Conservation (phyloP, 768 basidiomycete genomes). For the Amanita polypyramis region DNA sequence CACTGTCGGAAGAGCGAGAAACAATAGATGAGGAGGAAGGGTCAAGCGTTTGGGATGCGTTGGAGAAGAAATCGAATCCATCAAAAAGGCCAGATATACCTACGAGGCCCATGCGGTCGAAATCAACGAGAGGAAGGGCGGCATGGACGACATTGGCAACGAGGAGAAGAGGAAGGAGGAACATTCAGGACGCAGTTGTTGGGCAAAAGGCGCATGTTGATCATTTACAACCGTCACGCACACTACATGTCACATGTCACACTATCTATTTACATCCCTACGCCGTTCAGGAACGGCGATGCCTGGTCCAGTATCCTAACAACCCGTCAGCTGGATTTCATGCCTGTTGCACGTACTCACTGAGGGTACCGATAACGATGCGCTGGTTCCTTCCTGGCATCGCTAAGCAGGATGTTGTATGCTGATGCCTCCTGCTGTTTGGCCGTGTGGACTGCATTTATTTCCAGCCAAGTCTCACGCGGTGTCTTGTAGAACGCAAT, state of each 20-base stretch:
- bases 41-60: slow-evolving; percentile 49
- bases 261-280: slow-evolving; percentile 35
- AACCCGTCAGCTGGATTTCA: not conserved
- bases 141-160: slow-evolving; percentile 21
- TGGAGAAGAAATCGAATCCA: slow-evolving; percentile 71
- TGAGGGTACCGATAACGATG: slow-evolving; percentile 65
- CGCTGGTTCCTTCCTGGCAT: slow-evolving; percentile 35
- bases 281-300: slow-evolving; percentile 50
- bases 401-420: slow-evolving; percentile 30
- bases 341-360: slow-evolving; percentile 36
- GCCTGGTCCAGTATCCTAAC: slow-evolving; percentile 44
- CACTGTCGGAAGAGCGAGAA: slow-evolving; percentile 46
- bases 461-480: slow-evolving; percentile 38
- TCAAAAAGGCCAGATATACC: slow-evolving; percentile 83
- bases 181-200: slow-evolving; percentile 12
- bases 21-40: slow-evolving; percentile 64
- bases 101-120: slow-evolving; percentile 80
- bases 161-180: slow-evolving; percentile 15
- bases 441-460: slow-evolving; percentile 49
- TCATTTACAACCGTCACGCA: slow-evolving; percentile 2
- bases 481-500: slow-evolving; percentile 49
- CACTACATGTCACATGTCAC: slow-evolving; percentile 5
- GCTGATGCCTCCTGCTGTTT: slow-evolving; percentile 32
- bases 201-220: slow-evolving; percentile 2
- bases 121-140: slow-evolving; percentile 31